Evolutionary conservation across 306 rosid species (phyloP).

Genomic region (Spatholobus suberectus): DNA sequence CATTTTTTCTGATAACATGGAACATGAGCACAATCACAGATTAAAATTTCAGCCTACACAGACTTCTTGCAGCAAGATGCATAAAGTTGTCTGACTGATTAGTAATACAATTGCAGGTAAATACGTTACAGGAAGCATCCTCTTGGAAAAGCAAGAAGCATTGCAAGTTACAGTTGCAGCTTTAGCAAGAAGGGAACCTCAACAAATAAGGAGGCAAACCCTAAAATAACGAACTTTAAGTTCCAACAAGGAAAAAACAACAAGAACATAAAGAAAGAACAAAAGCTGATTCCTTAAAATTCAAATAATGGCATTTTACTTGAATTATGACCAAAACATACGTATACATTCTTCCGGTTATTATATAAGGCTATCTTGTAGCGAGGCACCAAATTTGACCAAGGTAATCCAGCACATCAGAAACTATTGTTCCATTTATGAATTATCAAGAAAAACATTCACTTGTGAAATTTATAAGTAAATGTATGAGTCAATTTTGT

Average conservation of each 20-base stretch:
- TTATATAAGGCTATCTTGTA: neutral
- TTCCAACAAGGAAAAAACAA: constrained; percentile 35
- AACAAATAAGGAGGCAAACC: too few species aligned
- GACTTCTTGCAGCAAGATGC: too few species aligned
- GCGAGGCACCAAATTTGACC: neutral
- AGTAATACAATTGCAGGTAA: too few species aligned
- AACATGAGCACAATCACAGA: neutral
- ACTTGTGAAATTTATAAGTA: neutral
- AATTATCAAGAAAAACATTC: neutral
- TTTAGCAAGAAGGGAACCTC: neutral
- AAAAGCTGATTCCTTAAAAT: too few species aligned
- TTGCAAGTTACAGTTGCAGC: too few species aligned
- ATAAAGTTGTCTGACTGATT: too few species aligned
- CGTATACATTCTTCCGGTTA: neutral
- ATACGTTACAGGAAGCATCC: too few species aligned
- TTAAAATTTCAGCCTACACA: neutral
- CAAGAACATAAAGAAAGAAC: too few species aligned
- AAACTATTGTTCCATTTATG: neutral
- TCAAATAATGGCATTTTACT: too few species aligned
- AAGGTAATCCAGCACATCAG: neutral
- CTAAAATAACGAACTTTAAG: too few species aligned
- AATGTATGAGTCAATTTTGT: neutral
- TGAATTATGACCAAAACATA: too few species aligned
- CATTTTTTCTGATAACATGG: constrained; percentile 13
- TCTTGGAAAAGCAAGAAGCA: too few species aligned